Evolutionary conservation across 1,139 yeast species (phyloP).

Genomic region (Lodderomyces pseudojiufengensis): DNA sequence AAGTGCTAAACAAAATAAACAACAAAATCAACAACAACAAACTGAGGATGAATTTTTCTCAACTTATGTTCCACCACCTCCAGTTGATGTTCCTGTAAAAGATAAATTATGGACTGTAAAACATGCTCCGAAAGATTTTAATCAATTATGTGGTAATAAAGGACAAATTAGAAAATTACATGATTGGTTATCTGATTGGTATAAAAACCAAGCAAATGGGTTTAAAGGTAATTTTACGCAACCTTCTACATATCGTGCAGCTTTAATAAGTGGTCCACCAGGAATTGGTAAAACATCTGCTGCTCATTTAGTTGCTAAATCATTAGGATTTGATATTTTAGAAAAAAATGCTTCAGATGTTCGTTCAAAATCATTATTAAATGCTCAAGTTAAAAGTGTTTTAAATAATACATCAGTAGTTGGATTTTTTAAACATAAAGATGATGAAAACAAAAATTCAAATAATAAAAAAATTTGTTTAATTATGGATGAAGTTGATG

Average conservation of each 20-base stretch:
- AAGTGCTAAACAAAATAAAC: too few relatives aligned
- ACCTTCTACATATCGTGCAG: constrained; percentile 69
- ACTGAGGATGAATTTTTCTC: too few relatives aligned
- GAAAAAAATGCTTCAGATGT: constrained; percentile 88
- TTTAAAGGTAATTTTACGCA: constrained; percentile 62
- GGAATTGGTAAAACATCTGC: constrained; percentile 83
- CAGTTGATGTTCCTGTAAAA: constrained; percentile 33
- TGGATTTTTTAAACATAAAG: constrained; percentile 60
- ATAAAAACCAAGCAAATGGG: constrained; percentile 47
- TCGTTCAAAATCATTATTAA: constrained; percentile 73
- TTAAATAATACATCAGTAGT: constrained; percentile 79
- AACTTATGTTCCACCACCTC: constrained; percentile 1
- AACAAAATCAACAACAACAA: too few relatives aligned
- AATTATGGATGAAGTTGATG: constrained; percentile 99
- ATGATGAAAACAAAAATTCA: constrained; percentile 19
- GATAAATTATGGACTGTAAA: constrained; percentile 88
- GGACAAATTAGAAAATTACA: constrained; percentile 63
- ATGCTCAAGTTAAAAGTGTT: constrained; percentile 64
- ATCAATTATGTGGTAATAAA: constrained; percentile 90
- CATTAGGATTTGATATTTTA: constrained; percentile 65
- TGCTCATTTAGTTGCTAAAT: constrained; percentile 68
- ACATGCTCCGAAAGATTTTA: constrained; percentile 76
- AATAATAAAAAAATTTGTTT: constrained; percentile 61
- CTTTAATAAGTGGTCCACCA: constrained; percentile 81
- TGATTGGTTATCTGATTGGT: constrained; percentile 82